phyloP scores from a whole-genome alignment of 2,329 filamentous ascomycete species.

The Botrytis tulipae region DNA sequence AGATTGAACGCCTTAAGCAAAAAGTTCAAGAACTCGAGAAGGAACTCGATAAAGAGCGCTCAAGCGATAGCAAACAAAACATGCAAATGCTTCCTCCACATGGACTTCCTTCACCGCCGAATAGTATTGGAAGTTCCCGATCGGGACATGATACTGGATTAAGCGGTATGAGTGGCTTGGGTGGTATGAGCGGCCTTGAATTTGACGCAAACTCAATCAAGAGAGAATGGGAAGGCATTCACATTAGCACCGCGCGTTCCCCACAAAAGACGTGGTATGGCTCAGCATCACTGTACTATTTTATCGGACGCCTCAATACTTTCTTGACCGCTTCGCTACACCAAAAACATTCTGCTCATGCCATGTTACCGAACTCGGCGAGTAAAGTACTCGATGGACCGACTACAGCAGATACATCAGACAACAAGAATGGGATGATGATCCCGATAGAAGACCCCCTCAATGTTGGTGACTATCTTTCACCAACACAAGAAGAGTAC shows the following conservation, averaged over 20 bases:
- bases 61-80: conserved; percentile 9
- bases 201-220: conserved; percentile 25
- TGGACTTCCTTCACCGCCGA: conserved; percentile 21
- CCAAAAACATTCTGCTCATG: conserved; percentile 37
- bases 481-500: conserved; percentile 46
- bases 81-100: conserved; percentile 22
- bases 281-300: conserved; percentile 46
- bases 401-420: conserved; percentile 25
- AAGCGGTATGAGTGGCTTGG: neutral
- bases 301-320: conserved; percentile 44
- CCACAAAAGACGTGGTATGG: conserved; percentile 45
- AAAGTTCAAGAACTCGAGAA: conserved; percentile 39
- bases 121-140: conserved; percentile 10
- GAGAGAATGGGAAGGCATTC: conserved; percentile 43
- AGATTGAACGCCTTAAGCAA: conserved; percentile 42
- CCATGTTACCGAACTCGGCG: conserved; percentile 37
- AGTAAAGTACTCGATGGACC: conserved; percentile 25
- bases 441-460: conserved; percentile 16
- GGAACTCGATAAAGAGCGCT: conserved; percentile 26
- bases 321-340: conserved; percentile 41
- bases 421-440: conserved; percentile 6
- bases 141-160: conserved; percentile 8
- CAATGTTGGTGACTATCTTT: conserved; percentile 38
- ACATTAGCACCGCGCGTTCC: conserved; percentile 40
- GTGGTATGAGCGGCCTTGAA: conserved; percentile 21